Percentiles rank a stretch among this genome's conserved stretches.
These are phyloP conservation scores for Eudorina sp. DNA, from an alignment of 139 green algal genomes.

Conservation along the genomic window DNA sequence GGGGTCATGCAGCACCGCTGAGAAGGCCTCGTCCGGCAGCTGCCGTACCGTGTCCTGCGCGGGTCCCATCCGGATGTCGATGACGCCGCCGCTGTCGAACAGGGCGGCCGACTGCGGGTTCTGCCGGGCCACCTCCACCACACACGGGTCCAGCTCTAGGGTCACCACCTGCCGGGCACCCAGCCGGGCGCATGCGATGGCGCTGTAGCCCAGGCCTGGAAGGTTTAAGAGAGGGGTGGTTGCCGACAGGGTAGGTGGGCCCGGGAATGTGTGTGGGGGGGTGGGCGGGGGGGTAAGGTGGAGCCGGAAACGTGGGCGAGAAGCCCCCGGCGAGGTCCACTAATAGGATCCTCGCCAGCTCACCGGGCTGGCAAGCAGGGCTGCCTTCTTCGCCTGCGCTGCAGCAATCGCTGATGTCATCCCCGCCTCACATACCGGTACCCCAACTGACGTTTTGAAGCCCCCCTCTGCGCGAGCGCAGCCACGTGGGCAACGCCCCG, in stretches of 20 bases:
- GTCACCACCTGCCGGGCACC: conserved; percentile 33
- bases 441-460: too few relatives aligned
- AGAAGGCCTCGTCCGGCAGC: conserved; percentile 20
- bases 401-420: too few relatives aligned
- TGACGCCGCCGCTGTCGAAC: conserved; percentile 9
- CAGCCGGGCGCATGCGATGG: conserved; percentile 18
- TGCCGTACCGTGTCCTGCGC: conserved; percentile 10
- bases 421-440: too few relatives aligned
- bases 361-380: too few relatives aligned
- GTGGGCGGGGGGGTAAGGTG: background rate
- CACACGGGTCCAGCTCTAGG: conserved; percentile 35
- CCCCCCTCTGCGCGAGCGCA: too few relatives aligned
- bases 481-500: background rate
- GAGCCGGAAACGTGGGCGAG: too few relatives aligned
- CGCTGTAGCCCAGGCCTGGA: conserved; percentile 46
- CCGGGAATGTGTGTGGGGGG: too few relatives aligned
- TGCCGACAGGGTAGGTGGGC: too few relatives aligned
- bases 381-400: too few relatives aligned
- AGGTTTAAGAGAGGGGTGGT: too few relatives aligned
- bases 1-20: conserved; percentile 32
- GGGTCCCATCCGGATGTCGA: conserved; percentile 17
- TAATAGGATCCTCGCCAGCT: too few relatives aligned
- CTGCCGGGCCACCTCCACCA: conserved; percentile 47
- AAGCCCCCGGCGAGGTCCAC: too few relatives aligned
- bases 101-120: conserved; percentile 30